Evolutionary conservation across 495 filamentous ascomycete genomes (phyloP), one percentile per base, ranked within the genome.

Genomic region (Trichoderma erinaceum): DNA sequence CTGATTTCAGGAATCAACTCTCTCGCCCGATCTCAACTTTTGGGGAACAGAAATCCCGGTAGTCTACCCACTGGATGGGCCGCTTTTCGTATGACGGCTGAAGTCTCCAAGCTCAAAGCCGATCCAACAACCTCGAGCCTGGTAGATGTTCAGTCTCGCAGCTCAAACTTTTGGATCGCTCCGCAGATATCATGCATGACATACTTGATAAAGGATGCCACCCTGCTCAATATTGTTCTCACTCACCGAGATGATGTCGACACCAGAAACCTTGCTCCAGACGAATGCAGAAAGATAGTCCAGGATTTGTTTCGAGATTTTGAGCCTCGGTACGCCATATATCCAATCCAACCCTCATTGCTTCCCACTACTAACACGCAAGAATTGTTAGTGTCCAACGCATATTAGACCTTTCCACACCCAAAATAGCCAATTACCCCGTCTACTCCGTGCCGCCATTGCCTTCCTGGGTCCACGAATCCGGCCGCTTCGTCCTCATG

Each of bases 191-290:
- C 56, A 18, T 61, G 56, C 56, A 61, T 61, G 56, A 61, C 56
- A 61, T 61, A 61, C 3, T 32, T 61, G 56, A 61, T 61, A 3
- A 61, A 61, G 18, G 56, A 61, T 61, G 56, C 56, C 8, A 61
- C 56, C 15, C 27, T 61, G 27, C 56, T 61, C 3, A 61, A 61
- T 16, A 61, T 61, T 0, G 56, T 61, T 15, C 56, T 61, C 7
- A 8, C 56, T 32, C 56, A 61, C 27, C 56, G 56, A 32, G 56
- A 61, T 25, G 56, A 61, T 61, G 13, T 61, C 56, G 12, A 32
- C 25, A 32, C 56, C 56, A 61, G 27, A 16, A 23, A 61, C 3
- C 29, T 61, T 21, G 27, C 3, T 4, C 3, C 56, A 11, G 23
- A 15, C 3, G 56, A 61, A 61, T 61, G 29, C 25, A 61, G 27